Evolutionary conservation across 148 eudicot species (phyloP).

Genomic region (Diospyros lotus): DNA sequence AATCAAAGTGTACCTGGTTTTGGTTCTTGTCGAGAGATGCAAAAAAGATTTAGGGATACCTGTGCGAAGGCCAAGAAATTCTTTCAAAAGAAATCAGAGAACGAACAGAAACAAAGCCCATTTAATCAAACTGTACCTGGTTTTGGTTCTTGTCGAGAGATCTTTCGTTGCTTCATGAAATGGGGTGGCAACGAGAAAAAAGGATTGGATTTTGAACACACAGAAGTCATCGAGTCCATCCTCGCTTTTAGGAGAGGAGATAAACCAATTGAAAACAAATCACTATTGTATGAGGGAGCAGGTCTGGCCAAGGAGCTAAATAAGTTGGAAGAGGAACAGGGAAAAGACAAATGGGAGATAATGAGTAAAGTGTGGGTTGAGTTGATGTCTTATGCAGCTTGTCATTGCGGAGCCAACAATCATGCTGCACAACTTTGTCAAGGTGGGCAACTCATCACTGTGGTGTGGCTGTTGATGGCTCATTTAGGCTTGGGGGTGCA

Average conservation of each 20-base stretch:
- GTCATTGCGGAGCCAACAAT: constrained; percentile 6
- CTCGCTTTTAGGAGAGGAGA: not conserved
- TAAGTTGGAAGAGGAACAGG: too few species aligned
- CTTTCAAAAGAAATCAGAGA: too few species aligned
- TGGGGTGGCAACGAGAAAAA: not conserved
- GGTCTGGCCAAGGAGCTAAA: constrained; percentile 15
- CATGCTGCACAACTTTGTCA: constrained; percentile 16
- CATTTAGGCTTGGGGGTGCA: constrained; percentile 21
- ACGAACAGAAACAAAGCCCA: too few species aligned
- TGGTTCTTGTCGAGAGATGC: too few species aligned
- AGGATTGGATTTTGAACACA: not conserved
- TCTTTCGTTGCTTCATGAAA: not conserved
- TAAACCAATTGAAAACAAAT: constrained; percentile 10
- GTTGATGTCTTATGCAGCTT: constrained; percentile 10
- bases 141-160: not conserved
- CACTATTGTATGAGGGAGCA: constrained; percentile 16
- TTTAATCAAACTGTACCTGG: too few species aligned
- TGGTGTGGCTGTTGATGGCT: constrained; percentile 26
- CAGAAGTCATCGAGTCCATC: not conserved
- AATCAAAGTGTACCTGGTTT: too few species aligned
- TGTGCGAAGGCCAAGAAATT: too few species aligned
- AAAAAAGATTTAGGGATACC: too few species aligned
- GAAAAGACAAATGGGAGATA: constrained; percentile 10
- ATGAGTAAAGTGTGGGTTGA: constrained; percentile 25
- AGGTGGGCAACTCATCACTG: constrained; percentile 18